phyloP scores from a whole-genome alignment of 2,329 filamentous ascomycete species.

The Acrocalymma vagum region DNA sequence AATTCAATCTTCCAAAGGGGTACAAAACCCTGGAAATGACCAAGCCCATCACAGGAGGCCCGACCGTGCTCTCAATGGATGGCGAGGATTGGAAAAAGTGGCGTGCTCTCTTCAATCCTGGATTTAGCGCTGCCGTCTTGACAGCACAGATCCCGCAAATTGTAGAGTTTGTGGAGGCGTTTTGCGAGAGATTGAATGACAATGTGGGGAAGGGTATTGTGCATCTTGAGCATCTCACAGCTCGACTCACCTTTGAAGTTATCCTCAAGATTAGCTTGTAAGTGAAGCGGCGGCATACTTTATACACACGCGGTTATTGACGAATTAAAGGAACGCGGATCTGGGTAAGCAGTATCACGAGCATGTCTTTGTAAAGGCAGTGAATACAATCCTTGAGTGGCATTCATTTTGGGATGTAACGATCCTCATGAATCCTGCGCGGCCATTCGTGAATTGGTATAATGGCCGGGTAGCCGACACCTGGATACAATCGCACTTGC shows the following conservation, averaged over 20 bases:
- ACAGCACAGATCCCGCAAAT: conserved; percentile 33
- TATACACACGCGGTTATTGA: too few species aligned
- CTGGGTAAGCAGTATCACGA: too few species aligned
- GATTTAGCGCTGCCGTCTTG: conserved; percentile 54
- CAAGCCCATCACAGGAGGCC: conserved; percentile 18
- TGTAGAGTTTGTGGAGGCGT: conserved; percentile 5
- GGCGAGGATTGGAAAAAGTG: conserved; percentile 37
- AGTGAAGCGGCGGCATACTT: too few species aligned
- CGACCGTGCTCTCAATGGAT: conserved; percentile 19
- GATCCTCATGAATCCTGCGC: conserved; percentile 14
- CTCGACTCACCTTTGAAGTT: conserved; percentile 9
- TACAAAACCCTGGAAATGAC: conserved; percentile 9
- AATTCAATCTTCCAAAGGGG: conserved; percentile 17
- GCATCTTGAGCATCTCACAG: conserved; percentile 7
- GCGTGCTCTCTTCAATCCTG: conserved; percentile 27
- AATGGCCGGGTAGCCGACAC: conserved; percentile 19
- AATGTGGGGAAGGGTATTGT: background rate
- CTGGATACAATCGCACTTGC: conserved; percentile 18
- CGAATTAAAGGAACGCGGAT: too few species aligned
- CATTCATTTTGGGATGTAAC: too few species aligned
- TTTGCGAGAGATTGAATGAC: conserved; percentile 5
- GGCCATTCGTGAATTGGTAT: conserved; percentile 13
- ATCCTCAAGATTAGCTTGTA: conserved; percentile 8
- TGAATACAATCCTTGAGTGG: too few species aligned
- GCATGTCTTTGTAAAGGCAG: too few species aligned